Evolutionary conservation across 1,284 basidiomycete species (phyloP), one percentile per base, ranked within the genome.

Genomic region (Marasmius oreades): DNA sequence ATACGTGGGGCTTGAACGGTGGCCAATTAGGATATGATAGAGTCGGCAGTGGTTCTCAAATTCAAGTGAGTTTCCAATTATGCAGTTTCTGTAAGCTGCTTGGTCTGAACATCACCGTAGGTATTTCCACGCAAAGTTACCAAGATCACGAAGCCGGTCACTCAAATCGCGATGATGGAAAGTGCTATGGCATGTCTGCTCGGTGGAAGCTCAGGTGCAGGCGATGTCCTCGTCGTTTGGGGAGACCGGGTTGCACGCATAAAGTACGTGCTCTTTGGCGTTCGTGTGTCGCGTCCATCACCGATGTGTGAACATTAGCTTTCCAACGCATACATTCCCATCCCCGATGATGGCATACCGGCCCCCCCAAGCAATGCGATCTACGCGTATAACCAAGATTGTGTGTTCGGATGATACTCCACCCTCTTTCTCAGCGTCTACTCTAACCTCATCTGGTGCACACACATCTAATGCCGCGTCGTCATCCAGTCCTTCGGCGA

Each of bases 1-100:
- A 85, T 73, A 97, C 95, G 0, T 99, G 95, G 95, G 97, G 96
- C 0, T 94, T 91, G 23, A 98, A 98, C 70, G 82, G 81, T 33
- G 97, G 97, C 0, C 97, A 99, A 69, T 79, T 99, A 3, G 95
- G 95, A 28, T 85, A 54, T 33, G 75, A 59, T 34, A 50, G 58
- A 36, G 53, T 50, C 10, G 52, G 37, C 4, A 56, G 31, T 34
- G 58, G 58, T 12, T 22, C 28, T 18, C 44, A 48, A 46, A 28
- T 55, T 16, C 58, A 59, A 33, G 34, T 58, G 20, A 33, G 26
- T 28, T 20, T n/a, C 31, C 14, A 5, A 16, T 22, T 46, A 23
- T 46, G 11, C 12, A 5, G n/a, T n/a, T n/a, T n/a, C n/a, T n/a
- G n/a, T n/a, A 23, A 5, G 14, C 26, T 46, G 12, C 26, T 7